Conservation (phyloP, 371 early-diverging fungal species). For the Syncephalastrum contaminatum region DNA sequence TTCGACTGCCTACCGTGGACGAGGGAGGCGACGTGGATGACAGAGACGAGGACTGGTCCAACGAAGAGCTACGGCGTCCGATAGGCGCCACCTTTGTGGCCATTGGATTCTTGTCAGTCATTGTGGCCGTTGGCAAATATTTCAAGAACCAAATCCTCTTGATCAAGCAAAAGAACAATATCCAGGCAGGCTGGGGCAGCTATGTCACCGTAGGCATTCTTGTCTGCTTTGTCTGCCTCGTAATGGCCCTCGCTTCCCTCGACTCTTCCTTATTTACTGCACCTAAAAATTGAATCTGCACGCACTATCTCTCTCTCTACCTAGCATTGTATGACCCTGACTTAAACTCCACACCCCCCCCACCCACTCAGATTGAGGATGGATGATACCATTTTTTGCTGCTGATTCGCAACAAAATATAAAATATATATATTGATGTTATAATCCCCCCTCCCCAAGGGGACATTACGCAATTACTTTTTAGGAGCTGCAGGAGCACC, state of each 20-base stretch:
- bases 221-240: constrained; percentile 29
- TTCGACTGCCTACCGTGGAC: constrained; percentile 31
- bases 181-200: constrained; percentile 42
- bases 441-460: too few relatives aligned
- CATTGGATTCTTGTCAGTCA: constrained; percentile 27
- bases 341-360: too few relatives aligned
- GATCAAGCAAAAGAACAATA: constrained; percentile 22
- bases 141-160: constrained; percentile 36
- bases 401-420: too few relatives aligned
- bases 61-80: constrained; percentile 11
- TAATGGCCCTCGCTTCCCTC: constrained; percentile 36
- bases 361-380: too few relatives aligned
- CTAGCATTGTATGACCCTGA: too few relatives aligned
- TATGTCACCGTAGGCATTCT: constrained; percentile 27
- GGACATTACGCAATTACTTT: too few relatives aligned
- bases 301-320: too few relatives aligned
- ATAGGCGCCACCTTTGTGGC: constrained; percentile 39
- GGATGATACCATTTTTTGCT: too few relatives aligned
- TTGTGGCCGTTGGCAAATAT: constrained; percentile 37
- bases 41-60: constrained; percentile 7
- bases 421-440: too few relatives aligned
- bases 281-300: not conserved
- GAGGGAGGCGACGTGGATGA: constrained; percentile 1
- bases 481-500: constrained; percentile 39
- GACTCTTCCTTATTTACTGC: constrained; percentile 7